phyloP scores from a whole-genome alignment of 176 grass and related monocot species.

The Pontederia crassipes region DNA sequence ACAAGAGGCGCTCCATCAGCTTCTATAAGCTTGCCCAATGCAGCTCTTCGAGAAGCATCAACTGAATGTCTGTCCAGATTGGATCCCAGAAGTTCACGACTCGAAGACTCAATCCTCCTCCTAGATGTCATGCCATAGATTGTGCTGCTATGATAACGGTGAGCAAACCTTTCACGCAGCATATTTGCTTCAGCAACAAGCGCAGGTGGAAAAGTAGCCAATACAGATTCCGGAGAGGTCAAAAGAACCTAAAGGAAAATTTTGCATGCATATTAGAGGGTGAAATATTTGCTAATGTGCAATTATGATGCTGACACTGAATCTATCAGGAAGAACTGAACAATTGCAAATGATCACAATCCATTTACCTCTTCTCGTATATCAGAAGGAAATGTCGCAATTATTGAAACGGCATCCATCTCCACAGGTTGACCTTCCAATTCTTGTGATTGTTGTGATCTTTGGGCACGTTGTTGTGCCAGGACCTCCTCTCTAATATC shows the following conservation, averaged over 20 bases:
- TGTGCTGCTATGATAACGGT: constrained; percentile 60
- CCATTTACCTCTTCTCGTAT: constrained; percentile 85
- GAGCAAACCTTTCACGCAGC: constrained; percentile 95
- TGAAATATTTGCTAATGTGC: no score
- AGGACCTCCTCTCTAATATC: constrained; percentile 95
- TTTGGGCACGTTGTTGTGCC: constrained; percentile 85
- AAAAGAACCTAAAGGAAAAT: constrained; percentile 64
- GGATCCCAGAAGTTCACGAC: constrained; percentile 43
- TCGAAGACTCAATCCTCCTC: constrained; percentile 83
- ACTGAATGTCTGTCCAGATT: constrained; percentile 45
- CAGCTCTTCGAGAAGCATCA: constrained; percentile 45
- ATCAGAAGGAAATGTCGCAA: constrained; percentile 95
- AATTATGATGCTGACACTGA: not conserved
- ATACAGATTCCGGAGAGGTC: constrained; percentile 92
- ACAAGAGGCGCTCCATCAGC: constrained; percentile 81
- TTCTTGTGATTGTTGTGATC: constrained; percentile 76
- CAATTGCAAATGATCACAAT: not conserved
- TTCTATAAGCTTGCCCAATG: constrained; percentile 66
- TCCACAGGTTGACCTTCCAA: constrained; percentile 95
- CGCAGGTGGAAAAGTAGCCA: constrained; percentile 86
- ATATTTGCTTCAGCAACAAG: constrained; percentile 98
- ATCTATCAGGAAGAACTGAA: not conserved
- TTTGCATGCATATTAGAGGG: not conserved
- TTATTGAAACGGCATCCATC: constrained; percentile 98
- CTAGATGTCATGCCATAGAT: constrained; percentile 85